Base-by-base conservation (phyloP, 306 rosid species). In the Cyclanthera cordifolia region DNA sequence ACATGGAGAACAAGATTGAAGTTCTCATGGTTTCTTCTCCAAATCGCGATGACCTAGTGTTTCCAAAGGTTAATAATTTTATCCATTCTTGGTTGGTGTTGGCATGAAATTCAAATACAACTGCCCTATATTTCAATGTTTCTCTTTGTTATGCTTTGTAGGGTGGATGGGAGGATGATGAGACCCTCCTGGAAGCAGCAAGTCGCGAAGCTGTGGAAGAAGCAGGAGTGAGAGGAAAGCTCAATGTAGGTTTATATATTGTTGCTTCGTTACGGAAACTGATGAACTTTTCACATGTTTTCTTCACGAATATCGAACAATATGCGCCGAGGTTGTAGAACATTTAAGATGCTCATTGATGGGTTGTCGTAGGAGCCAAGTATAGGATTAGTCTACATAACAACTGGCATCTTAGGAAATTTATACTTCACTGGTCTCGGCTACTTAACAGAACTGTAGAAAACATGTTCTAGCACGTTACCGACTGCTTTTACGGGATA, bases 131-230 rank as follows among this genome's bases (percentile, higher is more conserved):
- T 39, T 45, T 66, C 72, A 6, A 39, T 61, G 55, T 52, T 37
- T 74, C 46, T 23, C 50, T 54, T 77, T 68, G 72, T 50, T 70
- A 49, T 66, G 21, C 69, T 51, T 53, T 74, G 59, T 28, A 90
- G 97, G 93, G 97, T 70, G 97, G 97, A 72, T 90, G 95, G 97
- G 97, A 91, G 86, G 83, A 86, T 74, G 95, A 90, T 79, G 97
- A 90, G 77, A 87, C 90, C 41, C 74, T 82, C 11, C 61, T 79
- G 10, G 87, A 90, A 80, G 97, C 97, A 34, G 97, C 97, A 58
- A 78, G 87, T 53, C 92, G 97, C 0, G 97, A 87, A 83, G 90
- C 97, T 32, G 73, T 82, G 17, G 97, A 90, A 77, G 97, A 90
- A 84, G 93, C 95, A 24, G 95, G 97, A 76, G 95, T 90, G 43